Percentiles rank a stretch among this genome's conserved stretches.
phyloP scores from a whole-genome alignment of 148 eudicot genomes.

The Selenicereus undatus region DNA sequence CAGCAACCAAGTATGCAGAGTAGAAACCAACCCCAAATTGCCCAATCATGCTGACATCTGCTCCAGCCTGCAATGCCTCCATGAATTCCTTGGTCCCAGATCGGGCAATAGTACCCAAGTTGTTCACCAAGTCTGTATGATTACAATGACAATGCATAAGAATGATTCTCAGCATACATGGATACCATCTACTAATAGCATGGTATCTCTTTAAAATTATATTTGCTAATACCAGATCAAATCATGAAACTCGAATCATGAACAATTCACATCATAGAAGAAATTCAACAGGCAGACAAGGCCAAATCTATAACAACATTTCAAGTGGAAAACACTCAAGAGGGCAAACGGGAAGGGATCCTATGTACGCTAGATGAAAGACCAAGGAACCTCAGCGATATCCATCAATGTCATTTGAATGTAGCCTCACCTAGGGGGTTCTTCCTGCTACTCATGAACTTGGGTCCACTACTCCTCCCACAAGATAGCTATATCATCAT shows the following conservation, averaged over 20 bases:
- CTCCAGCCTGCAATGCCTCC: conserved; percentile 94
- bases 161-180: not conserved
- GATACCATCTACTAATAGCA: not conserved
- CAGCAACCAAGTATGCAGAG: conserved; percentile 87
- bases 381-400: not conserved
- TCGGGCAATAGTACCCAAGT: conserved; percentile 89
- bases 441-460: too few relatives aligned
- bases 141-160: not conserved
- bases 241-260: not conserved
- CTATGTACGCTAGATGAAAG: too few relatives aligned
- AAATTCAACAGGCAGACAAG: too few relatives aligned
- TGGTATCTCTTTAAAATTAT: not conserved
- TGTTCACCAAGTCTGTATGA: conserved; percentile 76
- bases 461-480: not conserved
- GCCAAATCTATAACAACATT: too few relatives aligned
- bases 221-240: not conserved
- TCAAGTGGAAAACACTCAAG: too few relatives aligned
- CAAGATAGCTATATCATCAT: not conserved
- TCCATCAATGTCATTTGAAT: not conserved
- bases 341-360: too few relatives aligned
- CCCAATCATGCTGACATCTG: conserved; percentile 97
- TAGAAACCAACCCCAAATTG: conserved; percentile 92
- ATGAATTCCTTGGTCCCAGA: conserved; percentile 93
- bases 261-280: too few relatives aligned
- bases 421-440: not conserved